Evolutionary conservation across 2,329 filamentous ascomycete genomes (phyloP).

Genomic region (Endothia cerciana): DNA sequence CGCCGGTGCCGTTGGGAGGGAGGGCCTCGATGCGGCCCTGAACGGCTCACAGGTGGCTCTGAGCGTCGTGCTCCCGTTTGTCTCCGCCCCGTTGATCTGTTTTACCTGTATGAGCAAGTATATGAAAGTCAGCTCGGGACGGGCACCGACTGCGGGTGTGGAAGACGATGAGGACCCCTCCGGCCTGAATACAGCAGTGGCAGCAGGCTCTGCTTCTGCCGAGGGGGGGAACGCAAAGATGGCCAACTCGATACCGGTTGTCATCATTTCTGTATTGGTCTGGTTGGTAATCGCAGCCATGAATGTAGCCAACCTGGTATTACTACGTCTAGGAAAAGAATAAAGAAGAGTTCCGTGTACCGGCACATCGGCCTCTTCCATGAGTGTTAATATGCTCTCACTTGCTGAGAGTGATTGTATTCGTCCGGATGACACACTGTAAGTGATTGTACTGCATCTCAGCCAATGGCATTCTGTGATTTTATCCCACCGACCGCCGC

Average conservation of each 20-base stretch:
- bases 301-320: conserved; percentile 68
- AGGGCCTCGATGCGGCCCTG: conserved; percentile 72
- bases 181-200: background rate
- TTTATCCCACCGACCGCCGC: too few relatives aligned
- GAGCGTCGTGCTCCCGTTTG: conserved; percentile 78
- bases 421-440: too few relatives aligned
- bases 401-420: too few relatives aligned
- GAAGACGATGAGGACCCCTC: conserved; percentile 63
- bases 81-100: conserved; percentile 81
- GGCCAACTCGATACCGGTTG: conserved; percentile 71
- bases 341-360: conserved; percentile 4
- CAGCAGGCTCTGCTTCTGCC: background rate
- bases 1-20: conserved; percentile 73
- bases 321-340: conserved; percentile 49
- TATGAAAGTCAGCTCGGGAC: conserved; percentile 70
- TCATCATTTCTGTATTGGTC: conserved; percentile 43
- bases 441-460: too few relatives aligned
- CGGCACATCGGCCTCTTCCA: too few relatives aligned
- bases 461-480: too few relatives aligned
- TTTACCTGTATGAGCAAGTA: conserved; percentile 80
- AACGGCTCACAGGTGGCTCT: conserved; percentile 79
- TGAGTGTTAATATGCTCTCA: background rate
- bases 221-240: conserved; percentile 55
- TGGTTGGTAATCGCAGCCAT: conserved; percentile 70
- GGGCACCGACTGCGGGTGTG: conserved; percentile 40